These are phyloP conservation scores for Pisolithus orientalis DNA, from an alignment of 768 basidiomycete species.

Conservation along the genomic window DNA sequence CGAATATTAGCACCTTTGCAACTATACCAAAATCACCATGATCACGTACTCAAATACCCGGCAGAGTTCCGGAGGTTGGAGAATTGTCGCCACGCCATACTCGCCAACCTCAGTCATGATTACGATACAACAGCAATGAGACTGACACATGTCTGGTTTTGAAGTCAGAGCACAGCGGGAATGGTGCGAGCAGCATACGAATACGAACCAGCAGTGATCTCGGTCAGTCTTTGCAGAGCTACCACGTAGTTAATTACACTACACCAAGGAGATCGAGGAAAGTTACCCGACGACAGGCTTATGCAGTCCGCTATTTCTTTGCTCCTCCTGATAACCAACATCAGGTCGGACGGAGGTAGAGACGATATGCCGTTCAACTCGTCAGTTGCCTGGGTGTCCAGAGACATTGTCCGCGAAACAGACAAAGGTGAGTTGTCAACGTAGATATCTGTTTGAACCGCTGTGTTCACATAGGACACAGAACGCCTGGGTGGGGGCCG, in stretches of 20 bases:
- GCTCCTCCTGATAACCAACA: slow-evolving; percentile 67
- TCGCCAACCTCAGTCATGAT: slow-evolving; percentile 67
- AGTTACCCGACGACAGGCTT: slow-evolving; percentile 53
- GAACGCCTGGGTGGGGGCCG: slow-evolving; percentile 47
- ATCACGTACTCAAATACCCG: slow-evolving; percentile 60
- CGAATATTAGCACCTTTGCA: slow-evolving; percentile 2
- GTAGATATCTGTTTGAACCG: slow-evolving; percentile 49
- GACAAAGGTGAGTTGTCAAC: slow-evolving; percentile 23
- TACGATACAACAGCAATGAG: slow-evolving; percentile 61
- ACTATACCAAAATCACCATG: neutral
- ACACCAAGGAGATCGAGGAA: neutral
- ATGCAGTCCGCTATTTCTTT: slow-evolving; percentile 72
- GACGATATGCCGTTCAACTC: slow-evolving; percentile 51
- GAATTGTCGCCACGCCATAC: slow-evolving; percentile 63
- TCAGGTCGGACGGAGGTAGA: slow-evolving; percentile 55
- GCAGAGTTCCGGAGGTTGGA: slow-evolving; percentile 52
- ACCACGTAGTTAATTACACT: slow-evolving; percentile 3
- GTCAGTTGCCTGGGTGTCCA: slow-evolving; percentile 29
- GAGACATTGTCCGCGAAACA: slow-evolving; percentile 23
- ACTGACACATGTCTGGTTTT: slow-evolving; percentile 52
- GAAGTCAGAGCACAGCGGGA: slow-evolving; percentile 1
- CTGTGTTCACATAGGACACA: slow-evolving; percentile 53
- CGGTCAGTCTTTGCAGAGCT: slow-evolving; percentile 65
- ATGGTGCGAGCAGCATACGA: slow-evolving; percentile 3
- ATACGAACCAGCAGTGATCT: slow-evolving; percentile 56